phyloP scores from a whole-genome alignment of 2,329 filamentous ascomycete species.

The Fusarium torulosum region DNA sequence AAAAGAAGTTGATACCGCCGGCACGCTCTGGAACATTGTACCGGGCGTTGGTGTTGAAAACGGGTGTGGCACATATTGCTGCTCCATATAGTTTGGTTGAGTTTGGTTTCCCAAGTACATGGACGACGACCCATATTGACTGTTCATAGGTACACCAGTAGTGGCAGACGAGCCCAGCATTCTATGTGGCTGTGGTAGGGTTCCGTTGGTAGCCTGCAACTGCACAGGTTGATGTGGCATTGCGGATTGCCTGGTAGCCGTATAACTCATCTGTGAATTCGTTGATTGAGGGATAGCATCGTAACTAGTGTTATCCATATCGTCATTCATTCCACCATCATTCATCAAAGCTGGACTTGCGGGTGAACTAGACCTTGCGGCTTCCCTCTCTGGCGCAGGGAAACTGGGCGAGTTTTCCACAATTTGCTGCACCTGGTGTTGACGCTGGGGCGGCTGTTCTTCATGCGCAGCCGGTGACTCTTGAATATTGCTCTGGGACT shows the following conservation, averaged over 20 bases:
- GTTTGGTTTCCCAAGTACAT: slow-evolving; percentile 56
- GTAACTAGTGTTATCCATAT: slow-evolving; percentile 40
- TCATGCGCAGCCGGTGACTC: neutral
- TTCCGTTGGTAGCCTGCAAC: slow-evolving; percentile 36
- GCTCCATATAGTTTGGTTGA: slow-evolving; percentile 54
- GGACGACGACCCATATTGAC: slow-evolving; percentile 56
- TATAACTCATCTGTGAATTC: slow-evolving; percentile 44
- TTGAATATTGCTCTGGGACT: neutral
- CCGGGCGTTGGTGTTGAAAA: slow-evolving; percentile 43
- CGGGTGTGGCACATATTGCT: slow-evolving; percentile 51
- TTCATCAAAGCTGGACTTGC: slow-evolving; percentile 29
- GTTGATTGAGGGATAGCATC: slow-evolving; percentile 45
- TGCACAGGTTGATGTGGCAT: slow-evolving; percentile 41
- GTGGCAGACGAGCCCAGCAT: slow-evolving; percentile 46
- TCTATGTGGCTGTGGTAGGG: slow-evolving; percentile 41
- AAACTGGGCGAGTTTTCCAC: slow-evolving; percentile 3
- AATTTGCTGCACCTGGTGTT: slow-evolving; percentile 5
- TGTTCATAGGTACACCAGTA: slow-evolving; percentile 48
- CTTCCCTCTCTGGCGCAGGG: slow-evolving; percentile 4
- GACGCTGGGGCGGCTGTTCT: neutral
- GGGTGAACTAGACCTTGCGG: slow-evolving; percentile 33
- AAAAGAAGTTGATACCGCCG: slow-evolving; percentile 52
- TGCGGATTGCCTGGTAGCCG: slow-evolving; percentile 36
- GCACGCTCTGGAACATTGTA: slow-evolving; percentile 44
- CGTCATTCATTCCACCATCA: neutral